Percentiles rank a stretch among this genome's conserved stretches.
Evolutionary conservation across 78 protist genomes (phyloP).

Genomic region (Planoprotostelium fungivorum): DNA sequence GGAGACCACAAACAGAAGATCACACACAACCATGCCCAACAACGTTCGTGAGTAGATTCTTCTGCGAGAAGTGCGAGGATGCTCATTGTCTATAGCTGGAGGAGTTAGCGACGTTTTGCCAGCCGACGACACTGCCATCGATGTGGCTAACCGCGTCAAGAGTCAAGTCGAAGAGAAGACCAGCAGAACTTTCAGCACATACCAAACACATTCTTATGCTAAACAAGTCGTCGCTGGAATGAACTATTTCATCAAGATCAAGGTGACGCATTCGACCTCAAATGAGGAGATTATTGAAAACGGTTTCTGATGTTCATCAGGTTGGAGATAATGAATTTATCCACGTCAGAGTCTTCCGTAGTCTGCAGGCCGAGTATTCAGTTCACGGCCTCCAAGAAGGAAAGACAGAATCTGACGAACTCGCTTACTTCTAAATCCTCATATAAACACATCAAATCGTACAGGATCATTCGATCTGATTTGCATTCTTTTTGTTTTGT

Average conservation of each 20-base stretch:
- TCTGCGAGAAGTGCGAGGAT: too few species aligned
- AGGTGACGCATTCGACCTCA: not conserved
- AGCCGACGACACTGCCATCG: not conserved
- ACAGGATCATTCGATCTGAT: too few species aligned
- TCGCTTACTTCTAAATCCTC: not conserved
- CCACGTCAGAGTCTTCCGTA: not conserved
- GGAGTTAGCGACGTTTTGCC: not conserved
- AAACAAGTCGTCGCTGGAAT: conserved; percentile 29
- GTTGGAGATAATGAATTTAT: not conserved
- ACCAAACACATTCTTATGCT: conserved; percentile 7
- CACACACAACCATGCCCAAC: too few species aligned
- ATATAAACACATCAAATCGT: not conserved
- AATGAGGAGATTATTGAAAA: too few species aligned
- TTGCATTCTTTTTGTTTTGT: too few species aligned
- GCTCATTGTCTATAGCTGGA: not conserved
- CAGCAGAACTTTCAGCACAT: not conserved
- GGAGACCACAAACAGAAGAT: too few species aligned
- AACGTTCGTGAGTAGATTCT: too few species aligned
- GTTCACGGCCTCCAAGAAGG: not conserved
- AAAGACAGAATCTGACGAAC: not conserved
- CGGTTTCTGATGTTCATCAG: not conserved
- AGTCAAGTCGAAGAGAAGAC: conserved; percentile 3
- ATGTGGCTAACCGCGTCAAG: not conserved
- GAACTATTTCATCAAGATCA: conserved; percentile 23
- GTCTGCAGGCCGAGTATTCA: not conserved